Evolutionary conservation across 2,329 filamentous ascomycete genomes (phyloP).

Genomic region (Colletotrichum kahawae): DNA sequence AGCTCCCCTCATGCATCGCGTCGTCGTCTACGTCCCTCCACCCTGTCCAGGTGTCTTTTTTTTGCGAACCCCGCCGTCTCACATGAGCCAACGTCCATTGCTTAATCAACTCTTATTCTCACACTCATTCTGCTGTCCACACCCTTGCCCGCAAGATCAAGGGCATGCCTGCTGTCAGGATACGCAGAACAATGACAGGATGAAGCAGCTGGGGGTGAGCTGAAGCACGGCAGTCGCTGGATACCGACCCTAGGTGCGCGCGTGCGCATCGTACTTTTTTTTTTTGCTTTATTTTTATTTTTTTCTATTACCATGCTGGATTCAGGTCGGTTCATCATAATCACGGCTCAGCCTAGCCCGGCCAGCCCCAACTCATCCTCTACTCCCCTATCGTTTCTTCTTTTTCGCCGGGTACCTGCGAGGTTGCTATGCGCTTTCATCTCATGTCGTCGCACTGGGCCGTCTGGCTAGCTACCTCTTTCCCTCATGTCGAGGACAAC

Average conservation of each 20-base stretch:
- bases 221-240: not conserved
- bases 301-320: not conserved
- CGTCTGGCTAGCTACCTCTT: not conserved
- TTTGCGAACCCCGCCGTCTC: not conserved
- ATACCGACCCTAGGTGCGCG: not conserved
- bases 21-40: not conserved
- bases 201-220: not conserved
- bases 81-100: slow-evolving; percentile 1
- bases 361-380: not conserved
- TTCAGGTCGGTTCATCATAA: slow-evolving; percentile 5
- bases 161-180: not conserved
- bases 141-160: not conserved
- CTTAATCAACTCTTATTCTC: not conserved
- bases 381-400: not conserved
- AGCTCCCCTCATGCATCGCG: not conserved
- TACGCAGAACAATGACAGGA: not conserved
- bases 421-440: not conserved
- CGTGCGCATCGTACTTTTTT: not conserved
- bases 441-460: not conserved
- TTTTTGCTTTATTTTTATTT: not conserved
- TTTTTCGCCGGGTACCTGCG: slow-evolving; percentile 1
- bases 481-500: not conserved
- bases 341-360: slow-evolving; percentile 1
- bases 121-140: not conserved
- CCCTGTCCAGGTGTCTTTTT: not conserved